Conservation (phyloP, 2,329 filamentous ascomycete genomes). For the Xylaria sp. region DNA sequence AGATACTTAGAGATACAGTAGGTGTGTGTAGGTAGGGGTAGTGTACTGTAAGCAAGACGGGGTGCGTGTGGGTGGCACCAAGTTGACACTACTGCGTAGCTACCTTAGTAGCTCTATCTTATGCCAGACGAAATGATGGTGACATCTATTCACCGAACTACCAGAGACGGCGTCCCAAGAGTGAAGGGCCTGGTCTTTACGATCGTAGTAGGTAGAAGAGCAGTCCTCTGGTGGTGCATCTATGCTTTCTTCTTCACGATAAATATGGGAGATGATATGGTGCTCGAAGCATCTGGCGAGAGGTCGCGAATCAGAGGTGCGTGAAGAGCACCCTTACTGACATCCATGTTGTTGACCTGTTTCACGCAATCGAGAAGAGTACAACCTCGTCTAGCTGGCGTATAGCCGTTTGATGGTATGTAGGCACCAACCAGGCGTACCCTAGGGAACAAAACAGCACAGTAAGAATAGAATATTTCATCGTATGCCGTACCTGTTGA, state of each 20-base stretch:
- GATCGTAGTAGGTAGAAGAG: neutral
- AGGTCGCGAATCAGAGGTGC: neutral
- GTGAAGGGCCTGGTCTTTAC: neutral
- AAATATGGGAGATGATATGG: neutral
- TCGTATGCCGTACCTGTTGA: neutral
- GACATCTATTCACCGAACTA: slow-evolving; percentile 7
- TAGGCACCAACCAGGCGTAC: neutral
- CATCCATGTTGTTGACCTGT: no score
- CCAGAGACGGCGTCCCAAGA: neutral
- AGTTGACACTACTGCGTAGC: slow-evolving; percentile 19
- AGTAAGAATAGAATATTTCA: slow-evolving; percentile 18
- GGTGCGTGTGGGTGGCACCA: slow-evolving; percentile 25
- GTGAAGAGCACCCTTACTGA: no score
- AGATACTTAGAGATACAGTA: neutral
- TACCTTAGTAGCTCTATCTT: slow-evolving; percentile 23
- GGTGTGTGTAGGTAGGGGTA: slow-evolving; percentile 11
- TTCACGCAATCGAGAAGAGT: neutral
- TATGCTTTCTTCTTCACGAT: neutral
- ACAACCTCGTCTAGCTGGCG: neutral
- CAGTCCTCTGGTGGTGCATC: no score
- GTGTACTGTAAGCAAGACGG: slow-evolving; percentile 16
- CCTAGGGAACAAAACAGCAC: slow-evolving; percentile 4
- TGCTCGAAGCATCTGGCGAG: neutral
- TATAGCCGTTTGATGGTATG: no score
- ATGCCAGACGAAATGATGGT: neutral